Base-by-base conservation (phyloP, 768 basidiomycete species). In the Hemileccinum impolitum region DNA sequence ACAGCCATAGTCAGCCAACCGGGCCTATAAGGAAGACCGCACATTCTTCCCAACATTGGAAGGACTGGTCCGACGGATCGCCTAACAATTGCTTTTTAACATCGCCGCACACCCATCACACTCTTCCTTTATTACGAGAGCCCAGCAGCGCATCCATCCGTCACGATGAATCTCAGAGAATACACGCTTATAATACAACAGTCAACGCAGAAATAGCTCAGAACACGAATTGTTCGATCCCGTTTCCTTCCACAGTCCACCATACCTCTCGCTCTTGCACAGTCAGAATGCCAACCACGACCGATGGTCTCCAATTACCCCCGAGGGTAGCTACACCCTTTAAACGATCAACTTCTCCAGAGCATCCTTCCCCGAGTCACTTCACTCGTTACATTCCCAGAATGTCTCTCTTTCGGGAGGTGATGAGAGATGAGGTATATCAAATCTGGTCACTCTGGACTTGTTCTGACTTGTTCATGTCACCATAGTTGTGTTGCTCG, bases 341-440 rank as follows among this genome's bases (percentile, higher is more conserved):
- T 39, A 55, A n/a, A 42, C 55, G 35, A 38, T 45, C 42, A 49
- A 44, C 36, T 48, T 61, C 43, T 23, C 66, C 65, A 12, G 55
- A 60, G 6, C 62, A 64, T 32, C 72, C 71, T 12, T 62, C 66
- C 9, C 57, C 67, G 47, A 77, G 75, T 53, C 70, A 73, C 21
- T 57, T 80, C 25, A 75, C 75, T 41, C 71, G 74, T 51, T 69
- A 78, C 39, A 69, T 82, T 34, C 76, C 80, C 10, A 71, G 74
- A 12, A 76, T 81, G 70, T 73, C 72, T 47, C 66, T 80, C 23
- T 79, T 85, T 50, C 75, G 71, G 25, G 62, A 74, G 57, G 81
- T 81, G 28, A 75, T 85, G 67, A 77, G 73, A 54, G 77, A 85
- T 60, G 84, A 85, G 74, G 83, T 83, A 56, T n/a, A n/a, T 39